These are phyloP conservation scores for Toxoplasma gondii DNA, from an alignment of 169 alveolate genomes.

Conservation along the genomic window DNA sequence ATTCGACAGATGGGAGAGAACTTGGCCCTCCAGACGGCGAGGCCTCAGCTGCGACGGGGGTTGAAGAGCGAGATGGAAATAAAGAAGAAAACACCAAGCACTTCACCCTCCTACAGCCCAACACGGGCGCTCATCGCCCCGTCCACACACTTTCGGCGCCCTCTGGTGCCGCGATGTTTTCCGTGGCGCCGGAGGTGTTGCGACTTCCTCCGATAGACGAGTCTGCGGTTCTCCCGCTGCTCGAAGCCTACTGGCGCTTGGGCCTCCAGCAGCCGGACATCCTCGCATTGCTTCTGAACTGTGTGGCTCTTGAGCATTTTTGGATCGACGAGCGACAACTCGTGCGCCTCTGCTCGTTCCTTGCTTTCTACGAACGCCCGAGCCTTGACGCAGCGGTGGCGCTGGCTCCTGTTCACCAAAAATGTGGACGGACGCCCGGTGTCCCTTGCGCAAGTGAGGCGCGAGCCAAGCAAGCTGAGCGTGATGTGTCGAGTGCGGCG, in stretches of 20 bases:
- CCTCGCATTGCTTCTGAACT: background rate
- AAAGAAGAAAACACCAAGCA: background rate
- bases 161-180: background rate
- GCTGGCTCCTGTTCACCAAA: background rate
- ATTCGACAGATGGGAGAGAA: too few species aligned
- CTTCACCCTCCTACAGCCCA: background rate
- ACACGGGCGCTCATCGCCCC: background rate
- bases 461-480: background rate
- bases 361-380: constrained; percentile 39
- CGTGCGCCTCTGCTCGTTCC: constrained; percentile 14
- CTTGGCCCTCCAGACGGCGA: too few species aligned
- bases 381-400: constrained; percentile 29
- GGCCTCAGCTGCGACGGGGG: background rate
- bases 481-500: background rate
- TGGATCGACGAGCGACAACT: constrained; percentile 7
- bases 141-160: background rate
- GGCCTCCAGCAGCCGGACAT: background rate
- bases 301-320: background rate
- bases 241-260: constrained; percentile 34
- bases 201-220: background rate
- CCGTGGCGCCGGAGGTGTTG: background rate
- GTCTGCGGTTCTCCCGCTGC: constrained; percentile 24
- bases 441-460: background rate
- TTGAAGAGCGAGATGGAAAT: background rate
- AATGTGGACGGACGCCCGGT: background rate